Conservation (phyloP, 2,329 filamentous ascomycete genomes). For the Aphanocladium album region DNA sequence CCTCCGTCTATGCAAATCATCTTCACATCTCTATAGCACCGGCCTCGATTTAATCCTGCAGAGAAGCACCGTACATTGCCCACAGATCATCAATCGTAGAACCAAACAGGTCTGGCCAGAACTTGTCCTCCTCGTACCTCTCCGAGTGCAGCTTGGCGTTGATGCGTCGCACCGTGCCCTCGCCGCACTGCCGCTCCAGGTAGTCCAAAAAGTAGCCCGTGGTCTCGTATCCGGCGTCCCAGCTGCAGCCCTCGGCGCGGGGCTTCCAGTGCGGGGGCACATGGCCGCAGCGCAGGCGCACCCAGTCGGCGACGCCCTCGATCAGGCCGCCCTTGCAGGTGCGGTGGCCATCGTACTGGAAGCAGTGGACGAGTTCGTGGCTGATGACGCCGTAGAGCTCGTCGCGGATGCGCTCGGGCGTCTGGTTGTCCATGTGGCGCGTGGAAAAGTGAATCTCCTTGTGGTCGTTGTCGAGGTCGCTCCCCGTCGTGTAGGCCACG, state of each 20-base stretch:
- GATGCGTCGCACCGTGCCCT: constrained; percentile 55
- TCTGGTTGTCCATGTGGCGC: constrained; percentile 58
- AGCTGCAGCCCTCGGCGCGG: constrained; percentile 48
- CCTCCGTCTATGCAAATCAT: not conserved
- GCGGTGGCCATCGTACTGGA: constrained; percentile 67
- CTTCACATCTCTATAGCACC: not conserved
- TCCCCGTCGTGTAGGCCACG: constrained; percentile 83
- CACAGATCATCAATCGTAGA: constrained; percentile 64
- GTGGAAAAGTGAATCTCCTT: constrained; percentile 91
- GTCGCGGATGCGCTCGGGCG: constrained; percentile 36
- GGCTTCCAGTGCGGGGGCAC: constrained; percentile 79
- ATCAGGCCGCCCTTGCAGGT: constrained; percentile 70
- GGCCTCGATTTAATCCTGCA: not conserved
- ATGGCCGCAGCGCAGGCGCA: constrained; percentile 68
- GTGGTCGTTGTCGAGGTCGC: constrained; percentile 74
- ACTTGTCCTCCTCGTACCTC: constrained; percentile 57
- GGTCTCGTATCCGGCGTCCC: constrained; percentile 86
- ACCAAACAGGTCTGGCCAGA: constrained; percentile 68
- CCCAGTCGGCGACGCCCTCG: constrained; percentile 92
- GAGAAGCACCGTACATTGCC: constrained; percentile 57
- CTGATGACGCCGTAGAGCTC: constrained; percentile 81
- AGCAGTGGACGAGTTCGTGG: constrained; percentile 94
- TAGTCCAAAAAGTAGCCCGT: constrained; percentile 91
- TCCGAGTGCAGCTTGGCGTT: constrained; percentile 62
- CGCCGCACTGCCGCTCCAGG: constrained; percentile 63